Evolutionary conservation across 2,329 filamentous ascomycete genomes (phyloP), one percentile per base, ranked within the genome.

Genomic region (Chaetomium sp.): DNA sequence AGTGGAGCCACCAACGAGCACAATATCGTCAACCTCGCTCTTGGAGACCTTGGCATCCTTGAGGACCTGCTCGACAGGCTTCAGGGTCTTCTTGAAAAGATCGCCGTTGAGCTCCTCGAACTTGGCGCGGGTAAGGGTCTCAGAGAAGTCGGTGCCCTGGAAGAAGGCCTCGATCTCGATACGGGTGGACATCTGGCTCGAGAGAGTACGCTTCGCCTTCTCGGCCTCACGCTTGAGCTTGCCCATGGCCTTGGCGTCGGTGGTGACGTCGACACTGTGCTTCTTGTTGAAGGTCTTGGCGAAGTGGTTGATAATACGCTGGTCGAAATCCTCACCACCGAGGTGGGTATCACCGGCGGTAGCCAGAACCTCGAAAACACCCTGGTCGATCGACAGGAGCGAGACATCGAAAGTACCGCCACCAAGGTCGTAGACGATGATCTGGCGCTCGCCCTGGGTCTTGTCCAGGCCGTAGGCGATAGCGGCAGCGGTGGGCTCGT

Each of bases 51-150:
- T 95, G 69, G 94, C 89, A 68, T 97, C 94, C 68, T 88, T 86
- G 67, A 99, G 86, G 73, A 96, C 92, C 76, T 91, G 91, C 83
- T 96, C 91, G 66, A 97, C 92, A 61, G 94, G 94, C 79, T 95
- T 88, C 76, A 96, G 90, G 70, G 94, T 97, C 64, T 88, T 91
- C 70, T 89, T 88, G 91, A 99, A 97, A 69, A 96, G 89, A 70
- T 97, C 94, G 82, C 95, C 90, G 88, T 90, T 95, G 37, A 99
- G 87, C 81, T 97, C 94, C 79, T 99, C 94, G 81, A 99, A 97
- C 77, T 91, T 89, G 68, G 94, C 94, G 85, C 94, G 92, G 71
- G 94, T 97, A 80, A 99, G 96, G 63, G 91, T 95, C 66, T 91
- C 96, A 84, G 96, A 96, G 85, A 96, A 97, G 76, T 97, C 94